Conservation (phyloP, 345 rosid genomes). For the Firmiana major region DNA sequence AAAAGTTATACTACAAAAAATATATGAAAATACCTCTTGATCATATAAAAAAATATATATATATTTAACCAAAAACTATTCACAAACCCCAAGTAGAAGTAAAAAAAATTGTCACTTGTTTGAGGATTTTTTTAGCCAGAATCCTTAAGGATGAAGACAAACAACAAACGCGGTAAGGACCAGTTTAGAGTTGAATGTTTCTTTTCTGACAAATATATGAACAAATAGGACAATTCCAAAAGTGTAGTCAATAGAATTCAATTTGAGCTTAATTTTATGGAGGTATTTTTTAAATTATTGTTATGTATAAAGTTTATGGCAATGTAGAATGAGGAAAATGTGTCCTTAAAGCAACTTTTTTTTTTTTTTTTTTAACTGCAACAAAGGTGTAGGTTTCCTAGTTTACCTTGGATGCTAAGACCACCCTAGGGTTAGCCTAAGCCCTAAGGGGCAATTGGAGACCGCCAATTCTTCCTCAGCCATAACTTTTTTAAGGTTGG, state of each 20-base stretch:
- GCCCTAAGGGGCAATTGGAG: conserved; percentile 14
- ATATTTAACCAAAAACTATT: not conserved
- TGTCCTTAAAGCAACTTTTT: not conserved
- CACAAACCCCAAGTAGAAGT: not conserved
- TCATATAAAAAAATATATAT: too few species aligned
- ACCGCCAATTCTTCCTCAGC: conserved; percentile 21
- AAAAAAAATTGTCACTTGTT: not conserved
- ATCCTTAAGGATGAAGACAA: not conserved
- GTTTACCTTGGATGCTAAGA: conserved; percentile 40
- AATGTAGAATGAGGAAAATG: conserved; percentile 1
- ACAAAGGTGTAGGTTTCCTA: not conserved
- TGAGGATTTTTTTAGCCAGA: not conserved
- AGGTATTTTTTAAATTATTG: not conserved
- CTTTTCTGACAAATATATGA: not conserved
- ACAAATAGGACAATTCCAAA: conserved; percentile 10
- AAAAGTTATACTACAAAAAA: too few species aligned
- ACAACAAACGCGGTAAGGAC: not conserved
- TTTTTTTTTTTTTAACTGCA: not conserved
- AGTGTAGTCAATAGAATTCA: not conserved
- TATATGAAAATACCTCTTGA: too few species aligned
- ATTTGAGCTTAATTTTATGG: not conserved
- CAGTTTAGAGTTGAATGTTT: not conserved
- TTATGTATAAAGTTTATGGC: not conserved
- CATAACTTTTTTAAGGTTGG: conserved; percentile 19
- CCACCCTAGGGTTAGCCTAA: conserved; percentile 14